phyloP scores from a whole-genome alignment of 805 yeast genomes.

The Myxozyma melibiosi region DNA sequence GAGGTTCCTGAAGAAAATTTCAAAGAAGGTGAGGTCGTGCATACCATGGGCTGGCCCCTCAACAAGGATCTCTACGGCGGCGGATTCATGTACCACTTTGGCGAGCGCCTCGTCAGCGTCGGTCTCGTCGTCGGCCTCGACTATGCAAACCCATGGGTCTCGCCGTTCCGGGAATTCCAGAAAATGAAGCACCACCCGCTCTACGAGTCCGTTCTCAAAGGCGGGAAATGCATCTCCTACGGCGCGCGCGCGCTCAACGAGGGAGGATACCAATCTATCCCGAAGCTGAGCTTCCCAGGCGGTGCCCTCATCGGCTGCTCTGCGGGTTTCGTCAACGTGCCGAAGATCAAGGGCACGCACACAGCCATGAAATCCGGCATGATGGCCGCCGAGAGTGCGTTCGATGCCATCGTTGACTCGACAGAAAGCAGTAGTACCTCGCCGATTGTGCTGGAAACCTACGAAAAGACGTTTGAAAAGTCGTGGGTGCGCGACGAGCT shows the following conservation, averaged over 20 bases:
- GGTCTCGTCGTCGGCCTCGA: conserved; percentile 96
- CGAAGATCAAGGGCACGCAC: conserved; percentile 96
- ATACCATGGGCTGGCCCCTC: conserved; percentile 88
- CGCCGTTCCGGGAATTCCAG: conserved; percentile 90
- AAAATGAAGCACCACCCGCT: conserved; percentile 89
- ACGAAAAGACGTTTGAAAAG: conserved; percentile 63
- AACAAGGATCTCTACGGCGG: conserved; percentile 82
- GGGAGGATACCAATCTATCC: conserved; percentile 95
- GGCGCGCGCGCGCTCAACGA: conserved; percentile 97
- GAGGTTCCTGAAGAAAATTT: conserved; percentile 83
- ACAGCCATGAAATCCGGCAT: conserved; percentile 96
- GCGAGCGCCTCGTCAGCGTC: conserved; percentile 85
- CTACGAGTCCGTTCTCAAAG: conserved; percentile 70
- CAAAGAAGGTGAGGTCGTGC: conserved; percentile 77
- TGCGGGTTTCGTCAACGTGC: conserved; percentile 97
- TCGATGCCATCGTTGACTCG: conserved; percentile 52
- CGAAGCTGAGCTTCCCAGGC: conserved; percentile 90
- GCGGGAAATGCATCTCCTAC: conserved; percentile 90
- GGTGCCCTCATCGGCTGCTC: conserved; percentile 93
- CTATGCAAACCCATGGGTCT: conserved; percentile 89
- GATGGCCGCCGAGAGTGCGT: conserved; percentile 88
- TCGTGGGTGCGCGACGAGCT: conserved; percentile 91
- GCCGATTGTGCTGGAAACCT: conserved; percentile 51
- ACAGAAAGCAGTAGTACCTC: conserved; percentile 34
- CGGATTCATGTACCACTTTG: conserved; percentile 96